Conservation (phyloP, 108 stramenopile genomes). For the Nitzschia putrida region DNA sequence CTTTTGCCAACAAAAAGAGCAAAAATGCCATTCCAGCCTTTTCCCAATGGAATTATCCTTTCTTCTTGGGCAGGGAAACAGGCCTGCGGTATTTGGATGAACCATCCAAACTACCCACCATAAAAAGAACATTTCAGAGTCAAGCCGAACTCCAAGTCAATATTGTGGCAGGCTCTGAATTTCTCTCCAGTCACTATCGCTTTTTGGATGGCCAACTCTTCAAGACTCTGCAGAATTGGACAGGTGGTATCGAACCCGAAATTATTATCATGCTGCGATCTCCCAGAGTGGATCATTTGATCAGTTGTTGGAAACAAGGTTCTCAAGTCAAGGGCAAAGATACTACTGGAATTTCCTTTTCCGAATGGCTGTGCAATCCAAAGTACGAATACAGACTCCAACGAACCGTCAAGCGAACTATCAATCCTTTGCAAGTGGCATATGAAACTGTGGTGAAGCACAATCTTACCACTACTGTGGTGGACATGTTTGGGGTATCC, state of each 20-base stretch:
- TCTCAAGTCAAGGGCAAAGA: not conserved
- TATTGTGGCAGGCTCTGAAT: not conserved
- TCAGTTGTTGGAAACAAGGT: slow-evolving; percentile 2
- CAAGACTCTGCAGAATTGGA: not conserved
- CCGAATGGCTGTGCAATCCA: not conserved
- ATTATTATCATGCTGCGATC: not conserved
- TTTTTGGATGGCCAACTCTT: not conserved
- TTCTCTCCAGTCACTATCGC: not conserved
- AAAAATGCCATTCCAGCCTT: not conserved
- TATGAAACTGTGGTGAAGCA: not conserved
- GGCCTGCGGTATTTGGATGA: not conserved
- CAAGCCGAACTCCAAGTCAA: not conserved
- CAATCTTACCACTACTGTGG: not conserved
- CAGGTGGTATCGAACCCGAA: not conserved
- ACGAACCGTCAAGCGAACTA: not conserved
- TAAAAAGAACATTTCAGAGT: not conserved
- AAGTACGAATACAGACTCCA: no score
- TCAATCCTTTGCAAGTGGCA: not conserved
- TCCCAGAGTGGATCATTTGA: slow-evolving; percentile 1
- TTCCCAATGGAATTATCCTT: slow-evolving; percentile 9
- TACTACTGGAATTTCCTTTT: not conserved
- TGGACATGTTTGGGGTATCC: slow-evolving; percentile 2
- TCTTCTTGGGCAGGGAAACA: not conserved
- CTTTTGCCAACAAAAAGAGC: not conserved
- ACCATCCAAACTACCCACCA: not conserved